Evolutionary conservation across 2,329 filamentous ascomycete species (phyloP), one percentile per base, ranked within the genome.

Genomic region (Xylariales sp.): DNA sequence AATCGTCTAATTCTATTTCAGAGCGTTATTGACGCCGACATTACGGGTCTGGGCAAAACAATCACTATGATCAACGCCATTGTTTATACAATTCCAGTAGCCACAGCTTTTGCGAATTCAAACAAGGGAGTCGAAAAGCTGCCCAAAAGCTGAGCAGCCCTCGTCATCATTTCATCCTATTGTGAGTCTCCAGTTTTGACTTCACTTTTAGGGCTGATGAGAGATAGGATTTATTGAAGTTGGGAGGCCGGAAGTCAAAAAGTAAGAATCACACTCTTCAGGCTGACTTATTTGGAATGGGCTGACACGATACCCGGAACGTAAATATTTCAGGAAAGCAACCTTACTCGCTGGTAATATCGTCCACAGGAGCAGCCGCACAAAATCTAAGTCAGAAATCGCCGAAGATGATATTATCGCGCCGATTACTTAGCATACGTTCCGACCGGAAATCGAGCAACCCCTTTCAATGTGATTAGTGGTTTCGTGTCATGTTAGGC

Each of bases 401-500:
- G 16, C 14, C 7, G 34, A 46, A n/a, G 10, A 48, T 23, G 58
- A 67, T 30, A n/a, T 67, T 5, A 23, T 23, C 23, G 58, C 62
- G 3, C n/a, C 62, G 16, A 67, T 52, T 53, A 67, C 64, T 12
- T 67, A 62, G 18, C 30, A 30, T 4, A 67, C 64, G 7, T 32
- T 67, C 64, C 7, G 64, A 67, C 34, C 34, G 30, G 12, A 57
- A 48, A 39, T 5, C 57, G 12, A 28, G 16, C 5, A 14, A 32
- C 3, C n/a, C 62, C 1, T 53, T 62, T 18, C 58, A 62, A 9
- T 3, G 34, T 10, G 14, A 62, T 12, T n/a, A 14, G 16, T 68
- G 65, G 65, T 68, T 55, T 36, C 55, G 65, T 16, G 56, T 68
- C 1, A 61, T 64, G 3, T 49, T 68, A 39, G 65, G 64, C 14